Base-by-base conservation (phyloP, 2,329 filamentous ascomycete genomes). In the Ophiostoma piceae region DNA sequence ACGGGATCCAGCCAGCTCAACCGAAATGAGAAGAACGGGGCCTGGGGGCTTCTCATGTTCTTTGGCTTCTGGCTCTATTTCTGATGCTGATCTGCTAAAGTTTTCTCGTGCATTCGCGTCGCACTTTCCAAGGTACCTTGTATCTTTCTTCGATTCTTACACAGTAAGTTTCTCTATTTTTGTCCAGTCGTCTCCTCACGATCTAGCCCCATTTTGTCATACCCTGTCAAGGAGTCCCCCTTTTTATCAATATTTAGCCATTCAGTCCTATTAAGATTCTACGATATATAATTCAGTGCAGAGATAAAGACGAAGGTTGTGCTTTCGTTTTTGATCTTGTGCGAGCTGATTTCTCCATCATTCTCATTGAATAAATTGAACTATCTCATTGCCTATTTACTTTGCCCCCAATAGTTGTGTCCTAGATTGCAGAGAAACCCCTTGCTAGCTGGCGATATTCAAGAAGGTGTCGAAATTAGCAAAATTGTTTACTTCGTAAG, bases 1-100 rank as follows among this genome's bases (percentile, higher is more conserved):
- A 68, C 64, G 68, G 71, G 68, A 39, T 57, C 68, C 66, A 66
- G 62, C 64, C 43, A 71, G 64, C 70, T 70, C 67, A 71, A 69
- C 72, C 72, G 72, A 73, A 72, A 73, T 73, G 72, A 73, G 71
- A 60, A 71, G 26, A 26, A 32, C 65, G 68, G 62, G 57, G 57
- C 26, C 32, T 35, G 39, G 68, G 62, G 26, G 26, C 26, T 62
- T 35, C 57, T 62, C 57, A 62, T 29, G n/a, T 69, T 29, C 32
- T 60, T 66, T 22, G 43, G 54, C 54, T 60, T 60, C 54, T 60
- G 54, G 54, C 9, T 22, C 16, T 57, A 8, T 7, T 12, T 57
- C 51, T 57, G n/a, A 3, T 57, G 51, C 6, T n/a, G 7, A 9
- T n/a, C 19, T 54, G 19, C 19, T 26, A 19, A 47, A 47, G 43